Conservation (phyloP, 352 stramenopile genomes). For the Phytophthora nicotianae region DNA sequence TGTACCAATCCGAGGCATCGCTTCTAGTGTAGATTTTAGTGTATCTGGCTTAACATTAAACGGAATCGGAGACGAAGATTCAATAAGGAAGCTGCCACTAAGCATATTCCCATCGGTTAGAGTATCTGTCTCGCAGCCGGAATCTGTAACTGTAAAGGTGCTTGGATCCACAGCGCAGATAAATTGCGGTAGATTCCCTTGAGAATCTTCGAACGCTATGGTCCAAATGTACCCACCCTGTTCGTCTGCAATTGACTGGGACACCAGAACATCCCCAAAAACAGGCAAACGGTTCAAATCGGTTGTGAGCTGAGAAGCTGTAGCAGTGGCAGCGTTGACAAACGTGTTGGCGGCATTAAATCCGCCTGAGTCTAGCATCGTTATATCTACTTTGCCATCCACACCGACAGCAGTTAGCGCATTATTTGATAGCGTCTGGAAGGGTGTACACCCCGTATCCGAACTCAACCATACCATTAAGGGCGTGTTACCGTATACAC, state of each 20-base stretch:
- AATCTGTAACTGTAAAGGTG: constrained; percentile 39
- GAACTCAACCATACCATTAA: constrained; percentile 25
- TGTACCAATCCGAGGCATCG: constrained; percentile 61
- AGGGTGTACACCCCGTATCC: constrained; percentile 38
- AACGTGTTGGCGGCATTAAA: constrained; percentile 64
- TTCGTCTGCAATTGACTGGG: constrained; percentile 63
- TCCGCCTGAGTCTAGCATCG: constrained; percentile 53
- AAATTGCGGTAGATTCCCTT: constrained; percentile 76
- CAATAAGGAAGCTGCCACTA: constrained; percentile 72
- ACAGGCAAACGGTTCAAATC: constrained; percentile 66
- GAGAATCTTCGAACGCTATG: constrained; percentile 67
- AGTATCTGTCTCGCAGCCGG: constrained; percentile 61
- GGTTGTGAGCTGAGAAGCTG: constrained; percentile 44
- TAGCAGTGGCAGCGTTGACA: constrained; percentile 43
- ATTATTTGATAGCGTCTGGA: constrained; percentile 76
- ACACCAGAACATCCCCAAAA: constrained; percentile 68
- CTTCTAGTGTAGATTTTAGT: constrained; percentile 59
- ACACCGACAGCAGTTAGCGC: constrained; percentile 46
- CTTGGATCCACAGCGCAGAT: constrained; percentile 68
- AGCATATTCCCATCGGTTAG: constrained; percentile 79
- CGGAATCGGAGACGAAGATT: constrained; percentile 58
- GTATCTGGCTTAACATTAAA: constrained; percentile 56
- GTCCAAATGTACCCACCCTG: constrained; percentile 84
- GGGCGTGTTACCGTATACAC: constrained; percentile 44
- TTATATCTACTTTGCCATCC: constrained; percentile 36